phyloP scores from a whole-genome alignment of 2,329 filamentous ascomycete genomes.

The Microthyrium microscopicum region DNA sequence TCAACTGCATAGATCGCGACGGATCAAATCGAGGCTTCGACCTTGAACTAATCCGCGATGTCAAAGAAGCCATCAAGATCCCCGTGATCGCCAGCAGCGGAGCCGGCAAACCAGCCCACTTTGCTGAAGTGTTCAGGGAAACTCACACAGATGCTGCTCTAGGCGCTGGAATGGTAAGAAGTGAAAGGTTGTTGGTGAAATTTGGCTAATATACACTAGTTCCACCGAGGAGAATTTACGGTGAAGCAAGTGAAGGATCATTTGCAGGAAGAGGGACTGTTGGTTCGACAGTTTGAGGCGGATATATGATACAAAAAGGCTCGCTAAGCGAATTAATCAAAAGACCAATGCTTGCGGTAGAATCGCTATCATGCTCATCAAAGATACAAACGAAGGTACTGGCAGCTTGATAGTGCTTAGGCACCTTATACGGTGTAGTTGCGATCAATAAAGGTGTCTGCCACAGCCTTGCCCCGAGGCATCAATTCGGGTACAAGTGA shows the following conservation, averaged over 20 bases:
- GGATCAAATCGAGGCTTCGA: conserved; percentile 92
- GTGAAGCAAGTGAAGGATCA: conserved; percentile 87
- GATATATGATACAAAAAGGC: too few species aligned
- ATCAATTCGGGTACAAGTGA: too few species aligned
- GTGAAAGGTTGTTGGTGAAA: not conserved
- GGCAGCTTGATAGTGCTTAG: too few species aligned
- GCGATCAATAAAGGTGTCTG: too few species aligned
- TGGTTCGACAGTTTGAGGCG: conserved; percentile 65
- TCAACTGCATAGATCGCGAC: conserved; percentile 97
- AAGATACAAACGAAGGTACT: too few species aligned
- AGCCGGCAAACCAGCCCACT: conserved; percentile 74
- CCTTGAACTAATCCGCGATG: conserved; percentile 73
- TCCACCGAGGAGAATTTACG: conserved; percentile 88
- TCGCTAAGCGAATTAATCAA: too few species aligned
- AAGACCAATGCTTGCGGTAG: too few species aligned
- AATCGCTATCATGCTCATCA: too few species aligned
- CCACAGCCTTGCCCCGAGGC: too few species aligned
- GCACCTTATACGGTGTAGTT: too few species aligned
- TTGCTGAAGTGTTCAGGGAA: conserved; percentile 73
- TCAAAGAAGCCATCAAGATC: conserved; percentile 75
- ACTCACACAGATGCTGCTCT: conserved; percentile 83
- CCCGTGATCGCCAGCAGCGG: conserved; percentile 92
- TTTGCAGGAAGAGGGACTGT: conserved; percentile 50
- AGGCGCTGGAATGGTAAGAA: conserved; percentile 71
- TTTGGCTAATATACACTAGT: conserved; percentile 29